Evolutionary conservation across 257 asterid genomes (phyloP).

Genomic region (Solanum rostratum): DNA sequence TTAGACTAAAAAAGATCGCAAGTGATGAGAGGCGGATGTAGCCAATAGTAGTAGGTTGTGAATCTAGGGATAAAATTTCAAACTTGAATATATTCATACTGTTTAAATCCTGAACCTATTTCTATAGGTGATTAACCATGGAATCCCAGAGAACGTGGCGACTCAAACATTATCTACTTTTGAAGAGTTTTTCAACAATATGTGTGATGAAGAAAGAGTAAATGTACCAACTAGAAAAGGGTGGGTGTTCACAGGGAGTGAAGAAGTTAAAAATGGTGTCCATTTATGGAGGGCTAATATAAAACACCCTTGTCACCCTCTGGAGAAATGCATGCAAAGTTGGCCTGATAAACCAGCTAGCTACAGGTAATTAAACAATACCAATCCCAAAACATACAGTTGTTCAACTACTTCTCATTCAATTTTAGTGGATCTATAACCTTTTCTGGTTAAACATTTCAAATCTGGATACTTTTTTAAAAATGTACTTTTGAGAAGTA

Average conservation of each 20-base stretch:
- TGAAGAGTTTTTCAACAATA: conserved; percentile 15
- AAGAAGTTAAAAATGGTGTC: conserved; percentile 3
- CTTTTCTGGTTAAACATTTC: neutral
- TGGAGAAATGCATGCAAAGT: conserved; percentile 3
- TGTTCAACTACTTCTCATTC: neutral
- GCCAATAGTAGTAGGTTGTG: neutral
- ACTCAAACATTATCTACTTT: neutral
- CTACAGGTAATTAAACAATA: conserved; percentile 7
- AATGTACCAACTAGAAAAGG: neutral
- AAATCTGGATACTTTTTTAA: neutral
- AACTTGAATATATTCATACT: neutral
- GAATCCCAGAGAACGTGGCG: conserved; percentile 9
- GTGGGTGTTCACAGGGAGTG: conserved; percentile 17
- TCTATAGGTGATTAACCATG: conserved; percentile 22
- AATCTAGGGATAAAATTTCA: neutral
- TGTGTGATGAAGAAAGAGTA: conserved; percentile 10
- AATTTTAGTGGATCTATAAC: neutral
- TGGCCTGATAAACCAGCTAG: conserved; percentile 21
- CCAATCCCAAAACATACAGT: neutral
- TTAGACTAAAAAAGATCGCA: neutral
- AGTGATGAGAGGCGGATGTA: neutral
- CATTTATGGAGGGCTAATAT: conserved; percentile 23
- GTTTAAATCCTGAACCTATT: neutral
- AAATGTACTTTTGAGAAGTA: neutral
- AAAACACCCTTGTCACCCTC: conserved; percentile 16